Conservation (phyloP, 345 rosid genomes). For the Syzygium aromaticum region DNA sequence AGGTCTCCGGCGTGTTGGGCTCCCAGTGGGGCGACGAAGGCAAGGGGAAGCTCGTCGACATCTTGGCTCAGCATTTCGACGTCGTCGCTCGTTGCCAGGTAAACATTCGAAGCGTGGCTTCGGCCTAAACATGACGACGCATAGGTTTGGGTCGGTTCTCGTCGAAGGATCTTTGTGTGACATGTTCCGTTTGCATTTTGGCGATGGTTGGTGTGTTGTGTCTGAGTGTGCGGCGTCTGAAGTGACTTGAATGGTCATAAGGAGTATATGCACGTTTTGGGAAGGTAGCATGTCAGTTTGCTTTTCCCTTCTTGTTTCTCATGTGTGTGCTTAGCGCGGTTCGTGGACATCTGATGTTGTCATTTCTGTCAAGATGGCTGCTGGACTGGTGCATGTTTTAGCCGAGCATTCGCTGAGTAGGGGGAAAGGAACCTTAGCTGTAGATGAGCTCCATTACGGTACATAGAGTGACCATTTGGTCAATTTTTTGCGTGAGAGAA, state of each 20-base stretch:
- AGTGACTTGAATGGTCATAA: neutral
- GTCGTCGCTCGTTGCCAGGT: constrained; percentile 99
- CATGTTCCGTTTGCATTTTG: neutral
- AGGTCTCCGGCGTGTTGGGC: constrained; percentile 87
- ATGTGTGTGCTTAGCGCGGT: neutral
- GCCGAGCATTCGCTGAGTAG: neutral
- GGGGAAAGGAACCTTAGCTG: neutral
- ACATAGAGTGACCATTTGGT: neutral
- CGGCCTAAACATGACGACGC: neutral
- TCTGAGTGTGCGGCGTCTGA: neutral
- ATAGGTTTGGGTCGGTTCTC: neutral
- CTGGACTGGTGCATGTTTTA: neutral
- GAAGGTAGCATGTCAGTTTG: neutral
- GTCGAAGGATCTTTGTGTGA: neutral
- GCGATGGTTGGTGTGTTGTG: neutral
- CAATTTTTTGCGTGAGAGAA: neutral
- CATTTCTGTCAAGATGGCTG: neutral
- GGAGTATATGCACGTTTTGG: neutral
- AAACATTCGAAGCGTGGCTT: neutral
- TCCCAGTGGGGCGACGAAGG: constrained; percentile 99
- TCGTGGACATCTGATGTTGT: neutral
- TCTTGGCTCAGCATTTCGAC: constrained; percentile 81
- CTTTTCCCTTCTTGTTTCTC: neutral
- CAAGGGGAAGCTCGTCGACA: constrained; percentile 95
- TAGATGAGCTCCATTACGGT: neutral